phyloP scores from a whole-genome alignment of 352 stramenopile genomes.

The Pythium scleroteichum region DNA sequence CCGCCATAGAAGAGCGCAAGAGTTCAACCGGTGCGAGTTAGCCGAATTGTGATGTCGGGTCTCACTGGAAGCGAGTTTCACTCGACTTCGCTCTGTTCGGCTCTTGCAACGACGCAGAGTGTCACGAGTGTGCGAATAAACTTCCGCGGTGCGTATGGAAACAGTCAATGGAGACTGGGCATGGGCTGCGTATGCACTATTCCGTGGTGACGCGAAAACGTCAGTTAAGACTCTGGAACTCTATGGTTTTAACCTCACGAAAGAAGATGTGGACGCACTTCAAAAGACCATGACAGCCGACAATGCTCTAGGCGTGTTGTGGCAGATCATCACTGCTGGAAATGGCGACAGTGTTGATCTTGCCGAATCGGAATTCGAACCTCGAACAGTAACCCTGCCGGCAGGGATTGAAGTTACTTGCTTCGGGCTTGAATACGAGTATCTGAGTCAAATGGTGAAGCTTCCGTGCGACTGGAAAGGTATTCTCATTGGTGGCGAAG shows the following conservation, averaged over 20 bases:
- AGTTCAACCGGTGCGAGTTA: too few species aligned
- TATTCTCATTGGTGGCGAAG: neutral
- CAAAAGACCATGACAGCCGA: conserved; percentile 1
- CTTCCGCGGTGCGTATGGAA: too few species aligned
- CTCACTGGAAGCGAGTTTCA: neutral
- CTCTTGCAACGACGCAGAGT: neutral
- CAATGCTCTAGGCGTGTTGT: conserved; percentile 1
- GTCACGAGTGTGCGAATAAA: neutral
- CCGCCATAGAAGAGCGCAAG: neutral
- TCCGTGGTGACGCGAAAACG: neutral
- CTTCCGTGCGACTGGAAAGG: conserved; percentile 9
- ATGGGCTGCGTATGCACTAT: conserved; percentile 6
- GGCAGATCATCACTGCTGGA: neutral
- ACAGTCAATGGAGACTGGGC: neutral
- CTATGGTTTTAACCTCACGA: neutral
- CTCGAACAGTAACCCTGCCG: neutral
- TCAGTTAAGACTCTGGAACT: conserved; percentile 5
- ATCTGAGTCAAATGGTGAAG: neutral
- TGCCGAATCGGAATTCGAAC: neutral
- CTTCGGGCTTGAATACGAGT: neutral
- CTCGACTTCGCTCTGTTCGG: neutral
- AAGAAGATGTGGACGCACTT: conserved; percentile 1
- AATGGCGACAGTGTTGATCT: neutral
- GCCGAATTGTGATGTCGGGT: neutral
- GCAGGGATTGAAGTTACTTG: neutral